Base-by-base conservation (phyloP, 768 basidiomycete genomes). In the Termitomyces sp. region DNA sequence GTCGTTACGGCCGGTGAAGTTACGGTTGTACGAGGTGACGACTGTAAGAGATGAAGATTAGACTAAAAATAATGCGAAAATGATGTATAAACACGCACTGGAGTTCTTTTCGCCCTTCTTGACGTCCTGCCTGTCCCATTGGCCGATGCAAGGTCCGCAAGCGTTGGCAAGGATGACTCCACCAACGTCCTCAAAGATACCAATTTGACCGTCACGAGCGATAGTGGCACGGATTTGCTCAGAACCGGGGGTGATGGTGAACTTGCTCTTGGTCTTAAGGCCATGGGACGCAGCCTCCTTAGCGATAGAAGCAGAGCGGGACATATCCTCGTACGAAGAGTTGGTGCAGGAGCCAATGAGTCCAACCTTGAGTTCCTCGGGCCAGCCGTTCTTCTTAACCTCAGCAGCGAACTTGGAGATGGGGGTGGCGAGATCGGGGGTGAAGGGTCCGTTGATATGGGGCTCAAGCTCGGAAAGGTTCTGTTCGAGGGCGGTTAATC, bases 281-380 rank as follows among this genome's bases (percentile, higher is more conserved):
- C 97, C 97, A 71, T 96, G 96, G 7, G 81, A 81, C 55, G 87
- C 77, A 62, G 97, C 97, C 75, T 99, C 89, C 68, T 83, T 84
- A 66, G 92, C 94, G 72, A 99, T 97, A 49, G 91, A 91, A 33
- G 94, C 96, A 42, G 96, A 92, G 73, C 97, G 94, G 40, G 94
- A 91, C 96, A 98, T 97, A 78, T 99, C 97, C 80, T 99, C 97
- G 74, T 99, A 99, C 38, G 97, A 98, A 51, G 97, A 98, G 86
- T 99, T 99, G 74, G 97, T 98, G 89, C 97, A 99, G 51, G 97
- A 98, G 56, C 97, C 97, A 74, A 99, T 98, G 61, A 99, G 89
- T 63, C 87, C 94, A 69, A 98, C 97, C 81, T 92, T 94, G 80
- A 99, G 88, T 74, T 99, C 96, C 58, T 89, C 82, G 40, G 97